Conservation (phyloP, 345 rosid genomes). For the Microcos paniculata region DNA sequence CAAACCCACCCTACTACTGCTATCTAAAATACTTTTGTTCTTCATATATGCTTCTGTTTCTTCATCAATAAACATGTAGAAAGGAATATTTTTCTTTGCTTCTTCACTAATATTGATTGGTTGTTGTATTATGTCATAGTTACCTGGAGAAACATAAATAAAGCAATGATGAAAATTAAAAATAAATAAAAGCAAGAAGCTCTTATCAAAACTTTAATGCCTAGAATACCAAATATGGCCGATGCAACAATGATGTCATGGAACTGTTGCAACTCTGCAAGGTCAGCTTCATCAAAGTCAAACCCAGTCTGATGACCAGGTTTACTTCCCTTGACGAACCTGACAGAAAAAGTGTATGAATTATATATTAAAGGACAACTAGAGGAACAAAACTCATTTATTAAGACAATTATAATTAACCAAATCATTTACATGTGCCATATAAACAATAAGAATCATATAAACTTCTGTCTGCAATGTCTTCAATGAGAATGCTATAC, state of each 20-base stretch:
- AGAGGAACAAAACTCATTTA: conserved; percentile 6
- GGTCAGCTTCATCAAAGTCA: conserved; percentile 75
- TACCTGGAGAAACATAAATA: conserved; percentile 46
- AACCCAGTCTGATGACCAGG: conserved; percentile 78
- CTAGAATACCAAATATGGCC: conserved; percentile 77
- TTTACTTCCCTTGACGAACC: conserved; percentile 69
- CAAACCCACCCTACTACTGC: conserved; percentile 61
- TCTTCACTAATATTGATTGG: conserved; percentile 66
- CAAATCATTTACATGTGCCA: neutral
- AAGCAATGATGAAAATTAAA: conserved; percentile 13
- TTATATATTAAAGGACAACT: conserved; percentile 1
- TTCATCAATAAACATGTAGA: conserved; percentile 89
- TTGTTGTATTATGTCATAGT: conserved; percentile 78
- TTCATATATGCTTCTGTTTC: conserved; percentile 73
- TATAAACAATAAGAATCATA: neutral
- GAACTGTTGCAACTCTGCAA: conserved; percentile 54
- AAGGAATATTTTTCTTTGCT: conserved; percentile 60
- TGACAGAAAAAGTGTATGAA: conserved; percentile 23
- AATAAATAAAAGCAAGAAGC: conserved; percentile 12
- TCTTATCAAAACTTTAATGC: neutral
- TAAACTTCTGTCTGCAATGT: neutral
- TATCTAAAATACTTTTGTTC: conserved; percentile 51
- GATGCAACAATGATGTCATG: conserved; percentile 83
- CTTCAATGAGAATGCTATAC: neutral
- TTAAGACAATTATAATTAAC: conserved; percentile 3